Percentiles rank a stretch among this genome's conserved stretches.
phyloP scores from a whole-genome alignment of 305 asterid genomes.

The Euphrasia arctica region DNA sequence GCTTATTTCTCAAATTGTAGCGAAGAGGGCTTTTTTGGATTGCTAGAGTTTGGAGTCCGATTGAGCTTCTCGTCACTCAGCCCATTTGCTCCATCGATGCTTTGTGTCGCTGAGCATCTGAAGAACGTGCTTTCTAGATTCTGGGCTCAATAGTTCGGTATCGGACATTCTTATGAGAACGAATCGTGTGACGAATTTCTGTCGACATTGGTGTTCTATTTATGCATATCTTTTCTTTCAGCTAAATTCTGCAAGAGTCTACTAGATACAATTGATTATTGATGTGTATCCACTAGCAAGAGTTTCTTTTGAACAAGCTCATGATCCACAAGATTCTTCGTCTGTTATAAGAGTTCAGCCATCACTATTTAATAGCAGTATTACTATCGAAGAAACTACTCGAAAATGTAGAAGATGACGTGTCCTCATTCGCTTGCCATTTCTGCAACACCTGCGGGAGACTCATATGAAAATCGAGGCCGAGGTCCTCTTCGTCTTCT shows the following conservation, averaged over 20 bases:
- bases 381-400: conserved; percentile 27
- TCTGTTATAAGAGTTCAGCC: conserved; percentile 28
- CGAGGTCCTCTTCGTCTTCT: conserved; percentile 31
- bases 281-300: too few relatives aligned
- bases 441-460: conserved; percentile 60
- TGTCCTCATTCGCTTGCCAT: conserved; percentile 59
- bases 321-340: neutral
- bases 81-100: too few relatives aligned
- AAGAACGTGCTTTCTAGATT: too few relatives aligned
- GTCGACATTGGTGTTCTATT: neutral
- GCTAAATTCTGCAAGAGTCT: neutral
- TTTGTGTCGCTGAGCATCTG: too few relatives aligned
- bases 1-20: too few relatives aligned
- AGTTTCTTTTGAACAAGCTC: neutral
- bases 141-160: too few relatives aligned
- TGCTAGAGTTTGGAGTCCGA: too few relatives aligned
- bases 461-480: conserved; percentile 42
- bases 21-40: too few relatives aligned
- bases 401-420: conserved; percentile 25
- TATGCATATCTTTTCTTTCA: neutral
- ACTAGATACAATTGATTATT: conserved; percentile 7
- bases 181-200: neutral
- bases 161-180: too few relatives aligned
- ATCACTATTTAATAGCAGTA: neutral
- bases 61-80: too few relatives aligned